Base-by-base conservation (phyloP, 495 filamentous ascomycete genomes). In the Geopyxis carbonaria region DNA sequence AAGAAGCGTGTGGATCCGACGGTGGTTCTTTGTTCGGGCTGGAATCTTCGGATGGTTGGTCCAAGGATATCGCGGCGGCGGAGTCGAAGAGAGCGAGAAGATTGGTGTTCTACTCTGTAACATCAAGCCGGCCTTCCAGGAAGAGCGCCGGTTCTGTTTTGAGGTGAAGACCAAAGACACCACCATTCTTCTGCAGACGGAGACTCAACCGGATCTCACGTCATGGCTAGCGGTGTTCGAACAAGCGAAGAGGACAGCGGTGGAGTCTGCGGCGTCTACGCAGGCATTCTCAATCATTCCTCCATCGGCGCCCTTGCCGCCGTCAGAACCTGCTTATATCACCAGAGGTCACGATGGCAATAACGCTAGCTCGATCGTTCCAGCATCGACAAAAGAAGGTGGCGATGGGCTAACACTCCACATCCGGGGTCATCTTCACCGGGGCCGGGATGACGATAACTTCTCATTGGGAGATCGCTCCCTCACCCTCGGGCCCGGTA, bases 141-240 rank as follows among this genome's bases (percentile, higher is more conserved):
- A 97, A 56, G 89, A 97, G 47, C 72, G 89, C 24, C 69, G 91
- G 21, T 95, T 94, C 57, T 93, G 91, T 55, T 97, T 95, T 52
- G 91, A 95, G 59, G 84, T 97, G 48, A 97, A 94, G 65, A 97
- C 89, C 10, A 97, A 94, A 57, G 91, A 87, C 50, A 80, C 76
- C 49, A 85, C 73, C 33, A 75, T 93, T 29, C 60, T 93, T 40
- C 64, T 97, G 20, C 89, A 97, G 59, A 82, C 89, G 4, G 91
- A 95, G 55, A 92, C 83, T 0, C 89, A 94, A 51, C 61, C 67
- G 33, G 81, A 94, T 50, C 64, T 97, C 16, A 79, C 78, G 44
- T 82, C 87, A 42, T 97, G 89, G 89, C 73, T 97, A 31, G 70
- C 76, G 40, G 73, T 82, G 5, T 94, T 97, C 50, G 89, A 95